Base-by-base conservation (phyloP, 371 early-diverging fungal genomes). In the Blakeslea trispora region DNA sequence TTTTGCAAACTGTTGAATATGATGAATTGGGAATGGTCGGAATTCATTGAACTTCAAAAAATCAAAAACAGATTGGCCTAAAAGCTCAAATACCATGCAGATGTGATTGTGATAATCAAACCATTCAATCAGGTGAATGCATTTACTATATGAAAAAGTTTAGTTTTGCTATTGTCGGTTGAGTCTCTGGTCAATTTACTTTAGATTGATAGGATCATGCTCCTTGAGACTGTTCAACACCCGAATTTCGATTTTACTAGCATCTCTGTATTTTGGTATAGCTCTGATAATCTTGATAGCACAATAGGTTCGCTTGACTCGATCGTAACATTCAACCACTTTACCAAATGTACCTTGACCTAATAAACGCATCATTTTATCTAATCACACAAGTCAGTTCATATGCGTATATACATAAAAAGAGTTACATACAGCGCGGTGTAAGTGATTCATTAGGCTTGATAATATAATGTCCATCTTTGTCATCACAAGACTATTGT, bases 301-400 rank as follows among this genome's bases (percentile, higher is more conserved):
- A 52, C 71, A 83, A 53, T 79, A 76, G 15, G 72, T 69, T 13
- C 84, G 70, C 23, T 73, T 75, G 5, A 74, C 71, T 18, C 80
- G 69, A 65, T 97, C 97, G 49, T 72, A 86, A 57, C 93, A 94
- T 65, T 94, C 88, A 22, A 93, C 91, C 13, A 98, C 98, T 67
- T 93, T 94, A 53, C 98, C 98, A 82, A 96, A 98, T 0, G 98
- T 98, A 14, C 98, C 98, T 75, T 97, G 97, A 3, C 98, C 98
- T 7, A 98, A 72, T 39, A 92, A 67, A 13, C 83, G 71, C 61
- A 91, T 74, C 58, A 97, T 92, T 69, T 86, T 82, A 74, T 91
- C 91, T 91, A 64, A 28, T 7, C 2, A 37, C 1, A 37, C 1
- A 37, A 13, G n/a, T n/a, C n/a, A n/a, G n/a, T n/a, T n/a, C n/a